Evolutionary conservation across 164 flowering plant species (phyloP).

Genomic region (Chimonanthus praecox): DNA sequence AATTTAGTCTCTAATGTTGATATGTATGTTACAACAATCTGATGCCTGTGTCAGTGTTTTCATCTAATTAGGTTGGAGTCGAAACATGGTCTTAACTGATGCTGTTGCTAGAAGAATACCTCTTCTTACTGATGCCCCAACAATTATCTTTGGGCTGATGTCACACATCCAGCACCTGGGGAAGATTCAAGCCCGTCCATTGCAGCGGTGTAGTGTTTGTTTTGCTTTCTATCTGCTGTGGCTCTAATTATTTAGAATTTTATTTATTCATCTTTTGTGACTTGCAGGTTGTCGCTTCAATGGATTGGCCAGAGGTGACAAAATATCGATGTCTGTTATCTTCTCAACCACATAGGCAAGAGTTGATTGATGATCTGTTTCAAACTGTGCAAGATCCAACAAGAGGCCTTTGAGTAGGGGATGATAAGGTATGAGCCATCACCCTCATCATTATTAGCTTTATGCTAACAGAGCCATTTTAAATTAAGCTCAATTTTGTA

Average conservation of each 20-base stretch:
- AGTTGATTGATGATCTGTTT: conserved; percentile 70
- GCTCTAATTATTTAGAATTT: neutral
- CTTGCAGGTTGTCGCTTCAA: conserved; percentile 32
- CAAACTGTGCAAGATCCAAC: conserved; percentile 32
- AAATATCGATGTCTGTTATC: conserved; percentile 27
- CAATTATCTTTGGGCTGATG: conserved; percentile 63
- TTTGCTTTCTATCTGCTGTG: neutral
- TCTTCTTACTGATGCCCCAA: conserved; percentile 31
- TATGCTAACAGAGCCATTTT: neutral
- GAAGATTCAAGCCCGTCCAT: conserved; percentile 57
- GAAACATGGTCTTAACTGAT: conserved; percentile 43
- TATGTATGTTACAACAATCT: neutral
- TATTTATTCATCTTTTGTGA: neutral
- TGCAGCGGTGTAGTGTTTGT: conserved; percentile 39
- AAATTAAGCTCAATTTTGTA: neutral
- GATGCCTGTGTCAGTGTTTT: neutral
- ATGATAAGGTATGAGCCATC: conserved; percentile 51
- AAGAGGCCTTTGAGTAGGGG: conserved; percentile 37
- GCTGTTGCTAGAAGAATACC: conserved; percentile 33
- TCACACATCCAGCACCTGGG: conserved; percentile 55
- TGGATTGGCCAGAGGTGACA: conserved; percentile 36
- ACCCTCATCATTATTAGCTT: neutral
- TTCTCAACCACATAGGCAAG: conserved; percentile 40
- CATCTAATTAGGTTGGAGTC: conserved; percentile 32
- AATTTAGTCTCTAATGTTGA: neutral